A percentile compares a stretch with the other conserved stretches of the same genome.
These are phyloP conservation scores for Pseudophaeomoniella oleicola DNA, from an alignment of 2,329 filamentous ascomycete species.

Conservation along the genomic window DNA sequence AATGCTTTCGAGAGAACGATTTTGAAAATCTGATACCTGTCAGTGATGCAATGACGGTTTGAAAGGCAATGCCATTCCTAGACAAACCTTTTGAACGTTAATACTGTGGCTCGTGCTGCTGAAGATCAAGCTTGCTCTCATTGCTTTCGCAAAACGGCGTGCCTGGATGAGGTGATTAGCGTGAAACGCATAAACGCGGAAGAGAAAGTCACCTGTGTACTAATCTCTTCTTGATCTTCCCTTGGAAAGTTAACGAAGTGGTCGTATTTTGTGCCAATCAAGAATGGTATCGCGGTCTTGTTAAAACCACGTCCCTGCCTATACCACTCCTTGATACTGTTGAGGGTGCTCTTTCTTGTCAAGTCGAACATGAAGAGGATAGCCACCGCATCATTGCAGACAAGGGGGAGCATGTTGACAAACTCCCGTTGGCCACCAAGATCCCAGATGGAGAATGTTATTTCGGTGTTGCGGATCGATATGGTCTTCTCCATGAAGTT, in stretches of 20 bases:
- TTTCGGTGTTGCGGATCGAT: slow-evolving; percentile 96
- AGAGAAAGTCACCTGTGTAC: slow-evolving; percentile 82
- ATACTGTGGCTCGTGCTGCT: slow-evolving; percentile 98
- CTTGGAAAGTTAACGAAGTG: slow-evolving; percentile 98
- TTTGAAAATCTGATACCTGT: slow-evolving; percentile 76
- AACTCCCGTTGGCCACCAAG: slow-evolving; percentile 95
- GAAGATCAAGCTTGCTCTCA: slow-evolving; percentile 95
- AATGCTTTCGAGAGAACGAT: slow-evolving; percentile 98
- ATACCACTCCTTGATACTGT: slow-evolving; percentile 99
- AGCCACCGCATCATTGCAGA: slow-evolving; percentile 96
- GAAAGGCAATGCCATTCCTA: slow-evolving; percentile 2
- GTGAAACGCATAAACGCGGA: too few species aligned
- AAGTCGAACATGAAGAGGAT: slow-evolving; percentile 99
- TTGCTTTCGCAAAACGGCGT: slow-evolving; percentile 89
- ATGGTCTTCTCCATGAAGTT: slow-evolving; percentile 99
- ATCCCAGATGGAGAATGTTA: slow-evolving; percentile 99
- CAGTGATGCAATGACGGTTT: slow-evolving; percentile 5
- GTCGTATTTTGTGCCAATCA: slow-evolving; percentile 97
- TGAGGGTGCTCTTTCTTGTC: slow-evolving; percentile 92
- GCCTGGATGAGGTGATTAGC: too few species aligned
- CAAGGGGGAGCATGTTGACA: slow-evolving; percentile 98
- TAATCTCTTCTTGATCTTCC: slow-evolving; percentile 97
- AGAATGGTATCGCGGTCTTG: slow-evolving; percentile 97
- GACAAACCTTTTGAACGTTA: slow-evolving; percentile 87
- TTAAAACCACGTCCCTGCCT: slow-evolving; percentile 95